Evolutionary conservation across 345 rosid species (phyloP).

Genomic region (Psidium guajava): DNA sequence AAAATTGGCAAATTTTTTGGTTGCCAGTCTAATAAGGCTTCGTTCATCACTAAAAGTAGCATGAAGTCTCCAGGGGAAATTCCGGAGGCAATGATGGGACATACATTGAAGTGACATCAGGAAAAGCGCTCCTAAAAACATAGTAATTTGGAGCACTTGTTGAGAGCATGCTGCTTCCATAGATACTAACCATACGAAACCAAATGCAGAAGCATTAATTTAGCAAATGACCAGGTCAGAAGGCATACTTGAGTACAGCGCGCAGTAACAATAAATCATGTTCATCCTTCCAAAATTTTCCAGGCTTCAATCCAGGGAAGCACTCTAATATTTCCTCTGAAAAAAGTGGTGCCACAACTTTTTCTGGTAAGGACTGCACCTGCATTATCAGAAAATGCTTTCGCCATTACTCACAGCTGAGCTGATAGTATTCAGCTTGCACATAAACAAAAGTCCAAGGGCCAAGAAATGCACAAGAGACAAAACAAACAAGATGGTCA

Average conservation of each 20-base stretch:
- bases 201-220: background rate
- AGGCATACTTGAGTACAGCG: conserved; percentile 78
- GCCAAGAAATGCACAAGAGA: background rate
- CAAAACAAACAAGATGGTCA: background rate
- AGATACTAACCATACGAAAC: background rate
- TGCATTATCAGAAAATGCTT: conserved; percentile 11
- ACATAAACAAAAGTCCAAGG: background rate
- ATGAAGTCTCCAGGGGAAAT: background rate
- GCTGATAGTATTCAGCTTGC: background rate
- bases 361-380: conserved; percentile 48
- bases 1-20: background rate
- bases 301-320: conserved; percentile 72
- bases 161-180: background rate
- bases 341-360: conserved; percentile 46
- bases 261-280: conserved; percentile 66
- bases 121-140: background rate
- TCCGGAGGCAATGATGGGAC: background rate
- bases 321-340: conserved; percentile 52
- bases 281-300: conserved; percentile 87
- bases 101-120: background rate
- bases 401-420: background rate
- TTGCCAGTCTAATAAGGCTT: background rate
- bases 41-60: background rate
- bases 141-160: background rate
- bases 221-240: background rate